A percentile compares a stretch with the other conserved stretches of the same genome.
These are phyloP conservation scores for Cucumis hystrix DNA, from an alignment of 306 rosid genomes.

Conservation along the genomic window DNA sequence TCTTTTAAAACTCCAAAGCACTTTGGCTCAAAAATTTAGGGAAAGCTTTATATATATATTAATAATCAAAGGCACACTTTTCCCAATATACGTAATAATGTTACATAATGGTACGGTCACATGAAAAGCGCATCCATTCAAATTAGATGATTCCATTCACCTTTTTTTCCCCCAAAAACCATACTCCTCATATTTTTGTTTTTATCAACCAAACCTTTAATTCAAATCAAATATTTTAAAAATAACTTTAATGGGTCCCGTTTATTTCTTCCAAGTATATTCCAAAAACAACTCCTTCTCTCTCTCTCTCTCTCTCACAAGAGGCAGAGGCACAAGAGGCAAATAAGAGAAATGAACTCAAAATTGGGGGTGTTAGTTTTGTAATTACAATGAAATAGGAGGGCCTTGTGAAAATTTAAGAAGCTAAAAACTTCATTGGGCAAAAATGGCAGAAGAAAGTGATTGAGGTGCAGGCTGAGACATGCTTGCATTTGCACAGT, in stretches of 20 bases:
- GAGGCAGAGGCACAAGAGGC: too few species aligned
- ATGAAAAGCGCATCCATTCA: background rate
- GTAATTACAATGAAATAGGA: background rate
- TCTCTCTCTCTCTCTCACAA: too few species aligned
- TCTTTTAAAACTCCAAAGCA: background rate
- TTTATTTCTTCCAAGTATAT: background rate
- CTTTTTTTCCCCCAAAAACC: background rate
- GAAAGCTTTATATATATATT: background rate
- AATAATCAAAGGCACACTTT: background rate
- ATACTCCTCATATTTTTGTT: background rate
- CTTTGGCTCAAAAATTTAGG: background rate
- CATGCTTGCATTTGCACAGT: constrained; percentile 3
- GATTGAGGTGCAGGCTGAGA: background rate
- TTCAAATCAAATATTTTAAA: background rate
- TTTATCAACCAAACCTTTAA: background rate
- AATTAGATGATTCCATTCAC: constrained; percentile 1
- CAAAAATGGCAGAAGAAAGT: background rate
- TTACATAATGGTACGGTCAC: background rate
- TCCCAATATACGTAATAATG: background rate
- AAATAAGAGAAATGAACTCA: background rate
- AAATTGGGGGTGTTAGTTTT: background rate
- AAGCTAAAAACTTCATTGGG: background rate
- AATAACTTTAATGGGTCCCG: background rate
- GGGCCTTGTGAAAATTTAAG: background rate
- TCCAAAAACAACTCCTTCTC: background rate